phyloP scores from a whole-genome alignment of 2,329 filamentous ascomycete species.

The Cordyceps fumosorosea region DNA sequence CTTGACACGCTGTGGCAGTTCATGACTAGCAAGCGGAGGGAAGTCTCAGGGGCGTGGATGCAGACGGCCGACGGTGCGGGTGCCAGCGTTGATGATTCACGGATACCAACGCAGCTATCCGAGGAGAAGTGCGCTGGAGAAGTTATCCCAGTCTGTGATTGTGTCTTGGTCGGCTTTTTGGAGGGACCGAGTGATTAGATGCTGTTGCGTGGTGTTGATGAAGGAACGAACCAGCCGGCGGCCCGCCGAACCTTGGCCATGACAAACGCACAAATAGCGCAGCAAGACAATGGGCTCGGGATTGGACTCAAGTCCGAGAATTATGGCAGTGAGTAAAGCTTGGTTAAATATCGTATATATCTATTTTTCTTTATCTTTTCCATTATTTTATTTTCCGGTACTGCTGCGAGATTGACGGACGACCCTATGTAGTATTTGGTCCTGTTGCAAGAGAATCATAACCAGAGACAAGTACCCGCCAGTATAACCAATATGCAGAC shows the following conservation, averaged over 20 bases:
- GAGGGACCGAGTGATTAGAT: not conserved
- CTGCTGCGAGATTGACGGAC: too few species aligned
- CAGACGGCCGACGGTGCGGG: not conserved
- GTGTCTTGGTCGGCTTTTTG: not conserved
- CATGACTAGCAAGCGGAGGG: not conserved
- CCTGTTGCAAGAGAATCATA: not conserved
- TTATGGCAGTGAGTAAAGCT: not conserved
- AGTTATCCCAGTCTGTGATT: not conserved
- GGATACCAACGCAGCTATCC: not conserved
- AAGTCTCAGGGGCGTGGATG: too few species aligned
- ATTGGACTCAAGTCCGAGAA: not conserved
- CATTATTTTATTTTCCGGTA: too few species aligned
- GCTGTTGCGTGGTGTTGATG: not conserved
- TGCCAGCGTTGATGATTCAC: not conserved
- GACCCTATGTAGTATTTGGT: too few species aligned
- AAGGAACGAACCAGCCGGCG: not conserved
- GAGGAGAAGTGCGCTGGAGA: not conserved
- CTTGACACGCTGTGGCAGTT: not conserved
- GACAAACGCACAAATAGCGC: conserved; percentile 1
- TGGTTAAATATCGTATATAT: not conserved
- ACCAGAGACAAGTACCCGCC: not conserved
- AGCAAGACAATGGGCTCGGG: not conserved
- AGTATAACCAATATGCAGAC: too few species aligned
- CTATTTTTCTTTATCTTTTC: not conserved
- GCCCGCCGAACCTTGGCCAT: not conserved